These are phyloP conservation scores for Knoxdaviesia capensis DNA, from an alignment of 2,329 filamentous ascomycete species.

Conservation along the genomic window DNA sequence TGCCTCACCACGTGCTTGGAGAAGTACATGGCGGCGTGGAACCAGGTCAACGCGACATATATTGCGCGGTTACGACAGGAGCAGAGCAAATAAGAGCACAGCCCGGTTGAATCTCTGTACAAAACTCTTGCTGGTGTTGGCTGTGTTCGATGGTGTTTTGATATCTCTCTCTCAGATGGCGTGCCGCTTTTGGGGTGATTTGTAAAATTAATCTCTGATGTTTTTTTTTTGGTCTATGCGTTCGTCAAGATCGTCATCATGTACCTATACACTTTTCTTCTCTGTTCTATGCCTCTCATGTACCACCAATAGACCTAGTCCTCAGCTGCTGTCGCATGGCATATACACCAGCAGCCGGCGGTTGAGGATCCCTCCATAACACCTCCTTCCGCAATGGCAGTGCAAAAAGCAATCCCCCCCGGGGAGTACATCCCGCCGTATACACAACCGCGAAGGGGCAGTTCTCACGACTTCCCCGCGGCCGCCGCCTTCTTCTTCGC, in stretches of 20 bases:
- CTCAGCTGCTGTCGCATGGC: too few species aligned
- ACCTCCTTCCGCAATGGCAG: too few species aligned
- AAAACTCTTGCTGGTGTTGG: too few species aligned
- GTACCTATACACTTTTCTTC: too few species aligned
- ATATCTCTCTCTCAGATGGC: not conserved
- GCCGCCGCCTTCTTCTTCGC: slow-evolving; percentile 30
- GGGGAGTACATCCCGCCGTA: not conserved
- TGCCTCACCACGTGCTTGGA: slow-evolving; percentile 66
- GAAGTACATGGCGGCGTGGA: slow-evolving; percentile 70
- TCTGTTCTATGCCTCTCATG: too few species aligned
- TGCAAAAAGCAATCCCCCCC: too few species aligned
- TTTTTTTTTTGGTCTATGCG: not conserved
- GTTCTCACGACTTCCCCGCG: too few species aligned
- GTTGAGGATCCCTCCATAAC: too few species aligned
- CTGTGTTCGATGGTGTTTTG: too few species aligned
- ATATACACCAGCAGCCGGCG: too few species aligned
- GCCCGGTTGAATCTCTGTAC: not conserved
- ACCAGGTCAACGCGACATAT: slow-evolving; percentile 49
- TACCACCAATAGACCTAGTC: too few species aligned
- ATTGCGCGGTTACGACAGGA: slow-evolving; percentile 43
- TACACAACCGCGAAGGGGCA: not conserved
- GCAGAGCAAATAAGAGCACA: slow-evolving; percentile 12
- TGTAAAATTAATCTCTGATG: not conserved
- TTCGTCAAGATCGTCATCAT: not conserved
- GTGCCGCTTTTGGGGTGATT: not conserved